Evolutionary conservation across 2,329 filamentous ascomycete genomes (phyloP), one percentile per base, ranked within the genome.

Genomic region (Chaetomiaceae sp.): DNA sequence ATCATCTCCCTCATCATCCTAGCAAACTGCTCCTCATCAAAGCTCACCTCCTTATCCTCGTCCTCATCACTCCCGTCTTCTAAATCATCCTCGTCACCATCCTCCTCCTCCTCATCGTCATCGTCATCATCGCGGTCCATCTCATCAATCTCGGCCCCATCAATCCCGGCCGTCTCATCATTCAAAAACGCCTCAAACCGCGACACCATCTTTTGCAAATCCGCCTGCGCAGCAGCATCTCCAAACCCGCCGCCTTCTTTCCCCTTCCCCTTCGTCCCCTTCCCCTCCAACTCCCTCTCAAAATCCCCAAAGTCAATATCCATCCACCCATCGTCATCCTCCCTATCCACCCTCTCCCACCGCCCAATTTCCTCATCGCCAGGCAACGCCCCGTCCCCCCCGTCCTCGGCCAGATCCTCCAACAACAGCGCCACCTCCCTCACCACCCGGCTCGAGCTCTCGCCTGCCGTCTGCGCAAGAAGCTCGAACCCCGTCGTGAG

Each of bases 1-100:
- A 94, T 91, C 85, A 95, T 91, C 65, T 95, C 88, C 55, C 84
- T 82, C 89, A 99, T 96, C 79, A 96, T 90, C 48, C 75, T 81
- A 8, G 86, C 79, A 61, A 96, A 96, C 49, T 92, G 86, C 32
- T 85, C 82, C 67, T 97, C 91, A 58, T 95, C 84, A 60, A 95
- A 92, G 52, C 84, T 86, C 5, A 88, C 82, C 41, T 87, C 86
- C 60, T 85, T 85, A 58, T 90, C 86, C 63, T 90, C 87, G 18
- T 80, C 81, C 20, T 85, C 72, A 1, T 79, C 72, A 3, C 71
- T 72, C n/a, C 77, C 77, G 0, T 79, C 66, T 14, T 78, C 76
- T 7, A 78, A 78, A 1, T 77, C 75, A 3, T 78, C 76, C 16
- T 79, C 77, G 10, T 38, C 38, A 21, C 32, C 34, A 13, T 40